phyloP scores from a whole-genome alignment of 2,329 filamentous ascomycete genomes.

The Claviceps cyperi region DNA sequence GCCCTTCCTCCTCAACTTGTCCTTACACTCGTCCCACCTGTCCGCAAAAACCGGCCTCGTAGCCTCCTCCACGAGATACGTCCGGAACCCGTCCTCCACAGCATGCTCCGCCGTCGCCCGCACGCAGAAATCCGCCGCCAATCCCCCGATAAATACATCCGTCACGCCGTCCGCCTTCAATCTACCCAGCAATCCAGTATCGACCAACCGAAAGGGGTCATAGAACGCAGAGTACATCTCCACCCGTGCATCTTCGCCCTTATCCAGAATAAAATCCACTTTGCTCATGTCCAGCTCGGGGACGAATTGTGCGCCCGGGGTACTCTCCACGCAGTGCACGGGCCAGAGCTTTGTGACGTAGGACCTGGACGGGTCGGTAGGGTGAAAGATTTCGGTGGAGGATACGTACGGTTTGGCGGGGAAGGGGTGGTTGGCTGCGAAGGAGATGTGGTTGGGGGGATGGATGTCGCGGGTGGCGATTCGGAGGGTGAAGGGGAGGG shows the following conservation, averaged over 20 bases:
- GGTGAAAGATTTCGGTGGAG: slow-evolving; percentile 49
- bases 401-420: slow-evolving; percentile 54
- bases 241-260: slow-evolving; percentile 58
- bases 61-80: slow-evolving; percentile 64
- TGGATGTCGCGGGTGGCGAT: slow-evolving; percentile 92
- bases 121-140: slow-evolving; percentile 87
- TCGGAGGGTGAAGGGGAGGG: slow-evolving; percentile 54
- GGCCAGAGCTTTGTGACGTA: slow-evolving; percentile 72
- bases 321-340: slow-evolving; percentile 69
- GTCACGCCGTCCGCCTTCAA: slow-evolving; percentile 48
- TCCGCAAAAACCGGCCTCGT: slow-evolving; percentile 56
- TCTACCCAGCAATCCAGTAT: slow-evolving; percentile 45
- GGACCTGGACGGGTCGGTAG: slow-evolving; percentile 43
- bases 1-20: slow-evolving; percentile 41
- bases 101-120: slow-evolving; percentile 69
- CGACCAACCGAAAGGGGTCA: slow-evolving; percentile 55
- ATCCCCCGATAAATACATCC: slow-evolving; percentile 71
- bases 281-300: slow-evolving; percentile 48
- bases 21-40: slow-evolving; percentile 39
- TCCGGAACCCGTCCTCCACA: slow-evolving; percentile 56
- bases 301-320: slow-evolving; percentile 57
- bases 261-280: slow-evolving; percentile 57
- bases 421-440: slow-evolving; percentile 60
- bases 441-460: slow-evolving; percentile 70
- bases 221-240: slow-evolving; percentile 95